Base-by-base conservation (phyloP, 2,329 filamentous ascomycete species). In the Epicoccum sorghinum region DNA sequence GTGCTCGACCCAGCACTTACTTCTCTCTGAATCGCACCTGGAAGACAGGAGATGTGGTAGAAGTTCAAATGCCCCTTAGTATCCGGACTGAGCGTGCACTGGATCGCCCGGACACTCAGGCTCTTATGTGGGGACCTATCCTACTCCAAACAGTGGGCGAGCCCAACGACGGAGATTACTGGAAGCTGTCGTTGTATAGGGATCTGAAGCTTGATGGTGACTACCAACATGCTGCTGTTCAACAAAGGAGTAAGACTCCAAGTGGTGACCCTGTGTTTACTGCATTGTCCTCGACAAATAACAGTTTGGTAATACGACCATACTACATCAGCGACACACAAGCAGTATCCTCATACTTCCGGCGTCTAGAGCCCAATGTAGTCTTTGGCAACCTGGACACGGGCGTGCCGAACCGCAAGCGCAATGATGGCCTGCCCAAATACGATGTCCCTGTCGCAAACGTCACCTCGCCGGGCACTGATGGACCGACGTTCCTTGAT, bases 301-400 rank as follows among this genome's bases (percentile, higher is more conserved):
- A 8, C 1, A 48, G 27, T 3, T 23, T 48, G 9, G 29, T 12
- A 6, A 7, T 42, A 3, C 29, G 46, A 3, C 46, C 46, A 5
- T 48, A 48, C 30, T 48, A 48, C 13, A 42, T 48, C 46, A 48
- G 46, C 46, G 38, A 48, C 14, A 29, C 30, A 3, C 29, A 36
- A 8, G 22, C 46, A 3, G 46, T 48, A 4, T 48, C 46, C 12
- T 27, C 46, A 3, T 48, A 48, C 38, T 48, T 48, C 30, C 30
- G 30, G 3, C 46, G 46, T n/a, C 27, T 42, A 13, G 46, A 48
- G 12, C 30, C 38, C 0, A 29, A 12, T 6, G 14, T 48, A 7
- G 14, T 48, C 8, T 48, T 48, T 12, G 46, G 46, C 4, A 29
- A 7, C 3, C 18, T 48, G 2, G 30, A 48, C 18, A 48, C 46